These are phyloP conservation scores for Erythrobasidium hasegawianum DNA, from an alignment of 1,284 basidiomycete genomes.

Conservation along the genomic window DNA sequence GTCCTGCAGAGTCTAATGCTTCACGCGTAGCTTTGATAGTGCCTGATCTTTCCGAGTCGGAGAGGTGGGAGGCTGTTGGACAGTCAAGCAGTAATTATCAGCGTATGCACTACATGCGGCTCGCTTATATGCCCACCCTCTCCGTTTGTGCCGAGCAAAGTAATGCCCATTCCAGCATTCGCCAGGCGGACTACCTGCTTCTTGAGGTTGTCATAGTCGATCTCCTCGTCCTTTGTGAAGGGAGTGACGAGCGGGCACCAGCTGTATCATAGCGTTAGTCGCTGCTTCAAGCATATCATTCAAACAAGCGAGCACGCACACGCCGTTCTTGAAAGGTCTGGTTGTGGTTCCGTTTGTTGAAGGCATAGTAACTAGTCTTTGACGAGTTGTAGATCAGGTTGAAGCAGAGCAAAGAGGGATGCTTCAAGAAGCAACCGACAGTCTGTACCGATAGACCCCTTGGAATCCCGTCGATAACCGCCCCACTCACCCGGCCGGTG, in stretches of 20 bases:
- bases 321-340: constrained; percentile 26
- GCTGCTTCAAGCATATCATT: too few relatives aligned
- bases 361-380: constrained; percentile 9
- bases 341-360: constrained; percentile 19
- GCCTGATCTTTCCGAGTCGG: constrained; percentile 62
- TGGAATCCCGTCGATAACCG: too few relatives aligned
- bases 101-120: neutral
- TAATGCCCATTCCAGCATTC: constrained; percentile 66
- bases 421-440: too few relatives aligned
- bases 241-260: constrained; percentile 72
- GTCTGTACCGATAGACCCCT: too few relatives aligned
- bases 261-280: too few relatives aligned
- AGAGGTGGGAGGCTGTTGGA: constrained; percentile 66
- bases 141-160: constrained; percentile 72
- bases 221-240: constrained; percentile 62
- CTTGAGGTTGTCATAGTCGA: constrained; percentile 60
- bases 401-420: too few relatives aligned
- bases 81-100: neutral
- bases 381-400: neutral
- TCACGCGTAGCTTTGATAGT: constrained; percentile 65
- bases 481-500: too few relatives aligned
- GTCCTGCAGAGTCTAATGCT: constrained; percentile 69
- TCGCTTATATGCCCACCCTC: constrained; percentile 54
- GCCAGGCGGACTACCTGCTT: constrained; percentile 66
- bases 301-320: too few relatives aligned